A percentile compares a stretch with the other conserved stretches of the same genome.
phyloP scores from a whole-genome alignment of 139 green algal species.

The Chlorella sp. region DNA sequence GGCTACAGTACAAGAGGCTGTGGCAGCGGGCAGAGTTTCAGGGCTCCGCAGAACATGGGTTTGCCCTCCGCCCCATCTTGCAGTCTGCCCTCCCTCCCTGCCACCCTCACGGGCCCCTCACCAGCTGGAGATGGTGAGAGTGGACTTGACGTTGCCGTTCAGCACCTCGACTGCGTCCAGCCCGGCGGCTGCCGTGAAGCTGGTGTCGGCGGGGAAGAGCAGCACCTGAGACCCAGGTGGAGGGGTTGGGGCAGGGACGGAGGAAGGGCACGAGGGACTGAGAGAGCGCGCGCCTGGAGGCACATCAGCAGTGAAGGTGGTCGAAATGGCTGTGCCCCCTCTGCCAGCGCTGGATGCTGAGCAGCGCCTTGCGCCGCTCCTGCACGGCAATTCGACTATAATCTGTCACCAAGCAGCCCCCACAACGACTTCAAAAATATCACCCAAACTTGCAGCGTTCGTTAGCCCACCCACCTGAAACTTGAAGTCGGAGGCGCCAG shows the following conservation, averaged over 20 bases:
- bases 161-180: background rate
- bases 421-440: background rate
- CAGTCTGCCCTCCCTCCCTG: background rate
- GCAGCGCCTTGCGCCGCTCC: too few species aligned
- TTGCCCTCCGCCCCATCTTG: background rate
- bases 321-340: too few species aligned
- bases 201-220: constrained; percentile 3
- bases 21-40: too few species aligned
- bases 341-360: background rate
- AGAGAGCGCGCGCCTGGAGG: background rate
- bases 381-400: too few species aligned
- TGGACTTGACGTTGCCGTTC: background rate
- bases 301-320: too few species aligned
- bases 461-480: background rate
- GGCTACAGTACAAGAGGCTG: background rate
- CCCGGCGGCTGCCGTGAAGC: background rate
- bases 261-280: background rate
- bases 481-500: background rate
- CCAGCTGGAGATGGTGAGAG: background rate
- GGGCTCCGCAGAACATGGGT: background rate
- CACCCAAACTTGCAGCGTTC: background rate
- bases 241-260: background rate
- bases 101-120: background rate
- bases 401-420: background rate
- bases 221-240: background rate